These are phyloP conservation scores for Aureobasidium sp. DNA, from an alignment of 2,329 filamentous ascomycete species.

Conservation along the genomic window DNA sequence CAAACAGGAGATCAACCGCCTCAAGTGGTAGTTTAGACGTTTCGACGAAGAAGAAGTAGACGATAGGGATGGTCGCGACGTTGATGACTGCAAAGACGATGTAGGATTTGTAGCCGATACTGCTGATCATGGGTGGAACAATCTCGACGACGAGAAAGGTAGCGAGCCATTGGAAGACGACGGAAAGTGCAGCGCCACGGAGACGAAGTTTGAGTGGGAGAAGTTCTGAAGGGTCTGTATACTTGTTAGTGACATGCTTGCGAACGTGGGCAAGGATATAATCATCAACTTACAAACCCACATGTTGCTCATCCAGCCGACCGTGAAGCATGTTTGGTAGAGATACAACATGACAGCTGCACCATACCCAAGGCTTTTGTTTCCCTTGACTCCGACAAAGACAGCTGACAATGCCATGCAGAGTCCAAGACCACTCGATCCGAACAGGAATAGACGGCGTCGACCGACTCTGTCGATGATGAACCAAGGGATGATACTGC, in stretches of 20 bases:
- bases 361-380: slow-evolving; percentile 18
- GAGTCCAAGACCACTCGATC: slow-evolving; percentile 19
- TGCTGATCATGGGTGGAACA: slow-evolving; percentile 39
- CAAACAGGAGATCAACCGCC: slow-evolving; percentile 14
- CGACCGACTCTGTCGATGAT: slow-evolving; percentile 25
- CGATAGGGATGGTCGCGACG: slow-evolving; percentile 45
- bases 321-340: slow-evolving; percentile 29
- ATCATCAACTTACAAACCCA: slow-evolving; percentile 14
- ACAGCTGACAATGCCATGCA: slow-evolving; percentile 17
- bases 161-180: slow-evolving; percentile 22
- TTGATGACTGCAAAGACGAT: slow-evolving; percentile 57
- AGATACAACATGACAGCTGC: slow-evolving; percentile 30
- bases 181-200: slow-evolving; percentile 18
- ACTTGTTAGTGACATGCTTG: not conserved
- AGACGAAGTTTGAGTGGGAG: slow-evolving; percentile 18
- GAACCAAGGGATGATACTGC: slow-evolving; percentile 21
- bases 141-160: slow-evolving; percentile 12
- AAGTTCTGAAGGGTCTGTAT: slow-evolving; percentile 17
- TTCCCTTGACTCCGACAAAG: slow-evolving; percentile 14
- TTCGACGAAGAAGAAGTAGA: slow-evolving; percentile 37
- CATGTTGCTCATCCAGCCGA: slow-evolving; percentile 19
- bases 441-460: slow-evolving; percentile 21
- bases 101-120: slow-evolving; percentile 44
- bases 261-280: too few relatives aligned
- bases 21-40: slow-evolving; percentile 12